Percentiles rank a stretch among this genome's conserved stretches.
Evolutionary conservation across 2,329 filamentous ascomycete genomes (phyloP).

Genomic region (Xylariaceae sp.): DNA sequence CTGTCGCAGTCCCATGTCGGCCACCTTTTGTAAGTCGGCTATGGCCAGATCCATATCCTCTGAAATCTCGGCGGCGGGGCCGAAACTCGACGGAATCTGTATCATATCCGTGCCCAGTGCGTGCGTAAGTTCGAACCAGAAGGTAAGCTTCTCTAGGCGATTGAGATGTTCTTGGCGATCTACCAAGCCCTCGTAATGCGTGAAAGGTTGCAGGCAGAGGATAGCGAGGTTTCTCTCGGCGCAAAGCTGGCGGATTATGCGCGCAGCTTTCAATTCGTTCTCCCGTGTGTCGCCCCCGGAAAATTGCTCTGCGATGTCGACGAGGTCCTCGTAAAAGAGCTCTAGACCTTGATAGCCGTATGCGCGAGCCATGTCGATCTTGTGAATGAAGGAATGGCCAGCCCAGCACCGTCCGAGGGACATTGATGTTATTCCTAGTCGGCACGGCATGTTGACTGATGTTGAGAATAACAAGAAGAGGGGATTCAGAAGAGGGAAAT

Average conservation of each 20-base stretch:
- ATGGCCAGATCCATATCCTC: slow-evolving; percentile 53
- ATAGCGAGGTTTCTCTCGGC: slow-evolving; percentile 51
- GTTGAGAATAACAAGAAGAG: not conserved
- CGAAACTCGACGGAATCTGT: slow-evolving; percentile 69
- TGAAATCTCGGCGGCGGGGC: slow-evolving; percentile 44
- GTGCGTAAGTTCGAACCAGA: slow-evolving; percentile 66
- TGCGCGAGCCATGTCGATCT: slow-evolving; percentile 63
- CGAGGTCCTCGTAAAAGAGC: slow-evolving; percentile 73
- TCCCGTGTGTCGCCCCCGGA: slow-evolving; percentile 38
- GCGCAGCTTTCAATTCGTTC: slow-evolving; percentile 55
- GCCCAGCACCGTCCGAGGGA: slow-evolving; percentile 68
- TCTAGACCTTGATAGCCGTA: slow-evolving; percentile 69
- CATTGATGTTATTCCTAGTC: slow-evolving; percentile 70
- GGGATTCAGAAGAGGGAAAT: not conserved
- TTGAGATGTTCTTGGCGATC: slow-evolving; percentile 55
- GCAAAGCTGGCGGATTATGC: slow-evolving; percentile 54
- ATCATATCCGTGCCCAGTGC: slow-evolving; percentile 67
- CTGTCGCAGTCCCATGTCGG: slow-evolving; percentile 61
- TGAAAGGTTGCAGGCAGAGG: slow-evolving; percentile 71
- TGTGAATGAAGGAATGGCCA: slow-evolving; percentile 63
- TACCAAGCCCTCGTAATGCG: slow-evolving; percentile 70
- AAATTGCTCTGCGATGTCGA: slow-evolving; percentile 50
- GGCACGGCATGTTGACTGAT: slow-evolving; percentile 44
- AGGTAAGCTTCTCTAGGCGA: slow-evolving; percentile 58
- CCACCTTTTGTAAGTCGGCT: slow-evolving; percentile 58